Evolutionary conservation across 1,139 yeast genomes (phyloP).

Genomic region (Saccharomycopsis hybrid): DNA sequence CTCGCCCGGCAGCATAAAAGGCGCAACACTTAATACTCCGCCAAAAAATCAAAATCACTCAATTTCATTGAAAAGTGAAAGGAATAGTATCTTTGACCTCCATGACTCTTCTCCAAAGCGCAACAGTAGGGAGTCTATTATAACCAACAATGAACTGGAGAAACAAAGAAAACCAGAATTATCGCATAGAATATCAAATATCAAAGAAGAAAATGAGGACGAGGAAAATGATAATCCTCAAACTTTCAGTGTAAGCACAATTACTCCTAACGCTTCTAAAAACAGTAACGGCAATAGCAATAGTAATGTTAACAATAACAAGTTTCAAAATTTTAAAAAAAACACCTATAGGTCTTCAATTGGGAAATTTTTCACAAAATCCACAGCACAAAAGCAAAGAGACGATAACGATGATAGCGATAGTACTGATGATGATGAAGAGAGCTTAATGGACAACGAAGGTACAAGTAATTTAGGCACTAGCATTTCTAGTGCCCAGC

Average conservation of each 20-base stretch:
- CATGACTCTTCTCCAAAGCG: neutral
- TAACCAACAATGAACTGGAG: neutral
- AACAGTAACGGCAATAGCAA: too few relatives aligned
- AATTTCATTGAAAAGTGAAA: neutral
- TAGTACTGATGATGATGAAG: slow-evolving; percentile 16
- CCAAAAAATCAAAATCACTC: slow-evolving; percentile 1
- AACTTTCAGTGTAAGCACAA: neutral
- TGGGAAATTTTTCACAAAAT: slow-evolving; percentile 20
- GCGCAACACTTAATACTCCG: too few relatives aligned
- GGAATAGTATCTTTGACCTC: neutral
- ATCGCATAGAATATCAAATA: slow-evolving; percentile 14
- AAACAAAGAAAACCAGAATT: slow-evolving; percentile 6
- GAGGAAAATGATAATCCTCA: slow-evolving; percentile 1
- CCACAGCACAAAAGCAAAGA: slow-evolving; percentile 1
- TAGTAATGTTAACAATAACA: too few relatives aligned
- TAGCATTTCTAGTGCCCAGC: neutral
- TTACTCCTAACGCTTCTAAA: neutral
- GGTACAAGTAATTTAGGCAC: neutral
- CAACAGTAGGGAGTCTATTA: slow-evolving; percentile 3
- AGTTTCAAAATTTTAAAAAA: slow-evolving; percentile 15
- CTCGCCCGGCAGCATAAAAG: too few relatives aligned
- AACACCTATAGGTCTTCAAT: slow-evolving; percentile 17
- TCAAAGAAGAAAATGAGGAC: slow-evolving; percentile 17
- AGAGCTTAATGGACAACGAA: too few relatives aligned
- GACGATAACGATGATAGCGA: slow-evolving; percentile 17